Conservation (phyloP, 2,329 filamentous ascomycete species). For the Chaetomiaceae sp. region DNA sequence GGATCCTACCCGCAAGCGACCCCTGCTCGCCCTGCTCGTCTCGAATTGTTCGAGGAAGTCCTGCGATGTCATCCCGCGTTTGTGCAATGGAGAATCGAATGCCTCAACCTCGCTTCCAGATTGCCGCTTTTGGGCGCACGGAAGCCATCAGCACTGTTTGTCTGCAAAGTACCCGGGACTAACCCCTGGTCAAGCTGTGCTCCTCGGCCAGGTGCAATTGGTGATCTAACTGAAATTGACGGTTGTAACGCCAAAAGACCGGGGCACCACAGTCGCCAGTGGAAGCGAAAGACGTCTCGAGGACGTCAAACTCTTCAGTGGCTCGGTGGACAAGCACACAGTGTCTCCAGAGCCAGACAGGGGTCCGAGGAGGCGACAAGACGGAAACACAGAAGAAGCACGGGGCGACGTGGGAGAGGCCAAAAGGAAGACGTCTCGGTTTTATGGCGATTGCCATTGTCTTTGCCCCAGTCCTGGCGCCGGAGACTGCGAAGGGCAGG, state of each 20-base stretch:
- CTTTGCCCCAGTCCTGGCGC: not conserved
- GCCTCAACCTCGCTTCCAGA: conserved; percentile 11
- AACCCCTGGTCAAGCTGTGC: too few relatives aligned
- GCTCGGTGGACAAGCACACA: too few relatives aligned
- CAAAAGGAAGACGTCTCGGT: conserved; percentile 1
- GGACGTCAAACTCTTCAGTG: too few relatives aligned
- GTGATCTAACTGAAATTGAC: too few relatives aligned
- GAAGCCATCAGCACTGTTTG: conserved; percentile 7
- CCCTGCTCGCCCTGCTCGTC: conserved; percentile 6
- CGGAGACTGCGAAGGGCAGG: not conserved
- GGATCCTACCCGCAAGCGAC: not conserved
- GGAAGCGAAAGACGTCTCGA: too few relatives aligned
- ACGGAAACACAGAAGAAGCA: not conserved
- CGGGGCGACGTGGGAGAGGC: too few relatives aligned
- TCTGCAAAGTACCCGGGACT: not conserved
- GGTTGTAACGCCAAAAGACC: not conserved
- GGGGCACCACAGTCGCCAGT: not conserved
- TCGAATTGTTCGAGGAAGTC: conserved; percentile 1
- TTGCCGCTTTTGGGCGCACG: conserved; percentile 1
- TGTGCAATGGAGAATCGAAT: not conserved
- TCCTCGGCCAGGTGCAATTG: too few relatives aligned
- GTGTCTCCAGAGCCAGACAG: too few relatives aligned
- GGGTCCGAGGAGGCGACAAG: not conserved
- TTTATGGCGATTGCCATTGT: conserved; percentile 10
- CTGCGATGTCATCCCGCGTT: conserved; percentile 12